Evolutionary conservation across 139 green algal genomes (phyloP).

Genomic region (Pleodorina starrii): DNA sequence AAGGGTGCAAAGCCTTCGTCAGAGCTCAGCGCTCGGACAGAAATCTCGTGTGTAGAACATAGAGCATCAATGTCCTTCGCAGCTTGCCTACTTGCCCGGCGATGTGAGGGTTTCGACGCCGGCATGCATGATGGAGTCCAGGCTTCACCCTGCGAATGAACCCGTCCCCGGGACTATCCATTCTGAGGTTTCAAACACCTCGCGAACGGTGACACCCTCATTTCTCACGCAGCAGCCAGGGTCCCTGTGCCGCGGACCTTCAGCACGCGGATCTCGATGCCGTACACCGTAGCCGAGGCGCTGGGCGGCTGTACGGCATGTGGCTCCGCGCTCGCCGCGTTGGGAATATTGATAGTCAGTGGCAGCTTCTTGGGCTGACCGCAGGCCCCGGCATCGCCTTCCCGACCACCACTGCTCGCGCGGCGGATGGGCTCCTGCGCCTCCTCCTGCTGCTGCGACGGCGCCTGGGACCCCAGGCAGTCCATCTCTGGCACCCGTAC

Average conservation of each 20-base stretch:
- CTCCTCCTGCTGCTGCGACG: background rate
- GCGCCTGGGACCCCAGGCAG: background rate
- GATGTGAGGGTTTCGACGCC: no score
- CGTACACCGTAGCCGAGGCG: background rate
- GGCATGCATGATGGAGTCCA: no score
- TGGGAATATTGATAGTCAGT: constrained; percentile 57
- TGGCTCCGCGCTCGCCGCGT: constrained; percentile 44
- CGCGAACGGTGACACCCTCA: no score
- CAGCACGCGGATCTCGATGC: constrained; percentile 48
- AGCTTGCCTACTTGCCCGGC: no score
- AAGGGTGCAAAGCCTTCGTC: no score
- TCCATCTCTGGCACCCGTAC: background rate
- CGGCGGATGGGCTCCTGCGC: background rate
- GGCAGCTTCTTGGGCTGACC: constrained; percentile 43
- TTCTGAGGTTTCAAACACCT: no score
- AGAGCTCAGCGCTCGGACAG: no score
- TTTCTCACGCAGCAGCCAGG: no score
- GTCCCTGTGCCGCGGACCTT: constrained; percentile 14
- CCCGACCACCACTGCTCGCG: background rate
- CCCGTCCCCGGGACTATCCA: no score
- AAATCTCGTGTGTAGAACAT: no score
- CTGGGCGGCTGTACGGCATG: background rate
- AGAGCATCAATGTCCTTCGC: no score
- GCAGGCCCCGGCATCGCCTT: background rate
- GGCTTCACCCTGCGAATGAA: no score